Base-by-base conservation (phyloP, 345 rosid genomes). In the Streptanthus diversifolius region DNA sequence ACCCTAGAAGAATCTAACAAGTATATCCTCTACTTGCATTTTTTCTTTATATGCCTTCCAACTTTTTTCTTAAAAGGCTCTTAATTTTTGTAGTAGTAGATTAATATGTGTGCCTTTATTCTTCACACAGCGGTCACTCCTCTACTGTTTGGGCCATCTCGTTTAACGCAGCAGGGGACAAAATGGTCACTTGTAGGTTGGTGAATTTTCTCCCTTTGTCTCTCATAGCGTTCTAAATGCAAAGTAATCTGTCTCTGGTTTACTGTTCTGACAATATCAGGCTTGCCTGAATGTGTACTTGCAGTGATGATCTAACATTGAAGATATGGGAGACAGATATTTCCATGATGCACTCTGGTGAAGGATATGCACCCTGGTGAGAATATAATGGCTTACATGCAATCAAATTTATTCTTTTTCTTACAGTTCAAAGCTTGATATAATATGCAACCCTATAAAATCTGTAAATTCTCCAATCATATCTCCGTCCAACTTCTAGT, bases 291-390 rank as follows among this genome's bases (percentile, higher is more conserved):
- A 64, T 77, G 71, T 82, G 47, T n/a, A 62, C 71, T 75, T 85
- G 82, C 90, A 95, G 99, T 82, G 99, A 91, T 78, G 99, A 95
- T 84, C 96, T 90, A 63, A 88, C 95, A 14, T 66, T 95, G 72
- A 95, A 91, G 87, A 84, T 95, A 81, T 95, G 97, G 99, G 82
- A 60, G 35, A 54, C 89, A 40, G 89, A 91, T 77, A 77, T 71
- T 60, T 39, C 47, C n/a, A 66, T 66, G 80, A 85, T 87, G 85
- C 74, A 73, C 37, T 89, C 90, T 77, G 88, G 87, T 19, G 86
- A 85, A 75, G 90, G 83, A 67, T 83, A 81, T 80, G 90, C 73
- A 58, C 86, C 93, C 45, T 95, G 99, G 97, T 89, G 82, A 86
- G 96, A 32, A 82, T 19, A 48, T 54, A 63, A 40, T 45, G 27